These are phyloP conservation scores for Globisporangium takayamanum DNA, from an alignment of 352 stramenopile species.

Conservation along the genomic window DNA sequence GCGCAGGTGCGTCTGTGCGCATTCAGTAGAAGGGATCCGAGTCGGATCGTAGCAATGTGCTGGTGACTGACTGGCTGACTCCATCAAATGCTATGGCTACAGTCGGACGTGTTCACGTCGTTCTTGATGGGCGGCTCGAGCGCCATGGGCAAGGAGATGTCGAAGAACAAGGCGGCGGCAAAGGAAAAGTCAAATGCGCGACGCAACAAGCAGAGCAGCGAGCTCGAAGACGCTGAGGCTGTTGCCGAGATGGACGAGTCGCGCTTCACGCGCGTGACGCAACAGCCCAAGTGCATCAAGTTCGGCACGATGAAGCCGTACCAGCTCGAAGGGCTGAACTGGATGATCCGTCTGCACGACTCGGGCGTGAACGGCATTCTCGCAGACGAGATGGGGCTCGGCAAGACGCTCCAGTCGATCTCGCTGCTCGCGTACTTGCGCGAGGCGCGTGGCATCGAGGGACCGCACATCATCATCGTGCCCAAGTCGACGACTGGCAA, in stretches of 20 bases:
- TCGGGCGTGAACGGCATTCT: constrained; percentile 82
- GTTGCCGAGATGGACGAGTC: constrained; percentile 76
- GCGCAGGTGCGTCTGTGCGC: constrained; percentile 32
- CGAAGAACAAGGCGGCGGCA: constrained; percentile 31
- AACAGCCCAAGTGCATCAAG: constrained; percentile 78
- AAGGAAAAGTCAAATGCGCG: constrained; percentile 41
- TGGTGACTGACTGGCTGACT: not conserved
- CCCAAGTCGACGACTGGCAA: constrained; percentile 98
- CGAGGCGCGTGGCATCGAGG: constrained; percentile 90
- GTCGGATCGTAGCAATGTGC: not conserved
- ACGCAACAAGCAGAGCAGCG: constrained; percentile 44
- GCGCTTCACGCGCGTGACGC: constrained; percentile 73
- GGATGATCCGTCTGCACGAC: constrained; percentile 93
- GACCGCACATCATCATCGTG: constrained; percentile 97
- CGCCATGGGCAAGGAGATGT: constrained; percentile 73
- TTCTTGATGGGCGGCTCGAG: constrained; percentile 84
- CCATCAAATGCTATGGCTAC: not conserved
- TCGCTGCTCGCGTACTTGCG: constrained; percentile 94
- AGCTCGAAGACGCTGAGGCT: constrained; percentile 63
- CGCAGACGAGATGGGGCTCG: constrained; percentile 88
- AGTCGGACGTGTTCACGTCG: constrained; percentile 84
- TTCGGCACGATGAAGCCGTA: constrained; percentile 88
- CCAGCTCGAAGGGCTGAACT: constrained; percentile 85
- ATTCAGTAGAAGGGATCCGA: not conserved
- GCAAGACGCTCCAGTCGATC: constrained; percentile 98